Evolutionary conservation across 1,284 basidiomycete species (phyloP).

Genomic region (Ceratobasidium theobromae): DNA sequence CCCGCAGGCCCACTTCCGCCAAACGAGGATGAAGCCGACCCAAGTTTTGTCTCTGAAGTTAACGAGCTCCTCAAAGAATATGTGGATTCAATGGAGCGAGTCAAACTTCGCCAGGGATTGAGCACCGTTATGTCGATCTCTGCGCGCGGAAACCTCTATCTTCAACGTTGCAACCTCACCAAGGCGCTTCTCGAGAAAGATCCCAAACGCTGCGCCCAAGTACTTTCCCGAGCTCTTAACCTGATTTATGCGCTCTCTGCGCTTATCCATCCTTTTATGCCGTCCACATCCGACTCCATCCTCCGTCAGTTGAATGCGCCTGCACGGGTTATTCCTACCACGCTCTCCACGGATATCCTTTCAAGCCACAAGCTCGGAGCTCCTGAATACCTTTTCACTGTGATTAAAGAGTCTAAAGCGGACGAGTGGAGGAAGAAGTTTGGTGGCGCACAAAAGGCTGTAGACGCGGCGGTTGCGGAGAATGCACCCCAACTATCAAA

Average conservation of each 20-base stretch:
- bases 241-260: slow-evolving; percentile 90
- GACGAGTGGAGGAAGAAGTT: slow-evolving; percentile 57
- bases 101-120: slow-evolving; percentile 87
- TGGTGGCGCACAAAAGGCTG: slow-evolving; percentile 48
- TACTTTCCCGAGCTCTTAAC: slow-evolving; percentile 88
- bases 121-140: slow-evolving; percentile 90
- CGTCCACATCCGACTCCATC: slow-evolving; percentile 80
- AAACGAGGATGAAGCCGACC: slow-evolving; percentile 63
- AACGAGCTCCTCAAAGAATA: slow-evolving; percentile 82
- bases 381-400: slow-evolving; percentile 57
- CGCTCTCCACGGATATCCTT: slow-evolving; percentile 54
- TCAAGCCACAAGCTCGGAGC: slow-evolving; percentile 56
- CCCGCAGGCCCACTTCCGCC: slow-evolving; percentile 65
- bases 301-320: slow-evolving; percentile 90
- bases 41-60: slow-evolving; percentile 78
- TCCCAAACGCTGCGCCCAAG: slow-evolving; percentile 84
- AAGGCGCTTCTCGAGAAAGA: slow-evolving; percentile 84
- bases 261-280: slow-evolving; percentile 96
- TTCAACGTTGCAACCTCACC: slow-evolving; percentile 89
- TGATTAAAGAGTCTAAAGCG: slow-evolving; percentile 57
- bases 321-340: slow-evolving; percentile 55
- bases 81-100: slow-evolving; percentile 85
- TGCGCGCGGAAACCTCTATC: slow-evolving; percentile 89
- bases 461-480: slow-evolving; percentile 32
- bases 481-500: slow-evolving; percentile 34